phyloP scores from a whole-genome alignment of 306 rosid species.

The Cucurbita argyrosperma region DNA sequence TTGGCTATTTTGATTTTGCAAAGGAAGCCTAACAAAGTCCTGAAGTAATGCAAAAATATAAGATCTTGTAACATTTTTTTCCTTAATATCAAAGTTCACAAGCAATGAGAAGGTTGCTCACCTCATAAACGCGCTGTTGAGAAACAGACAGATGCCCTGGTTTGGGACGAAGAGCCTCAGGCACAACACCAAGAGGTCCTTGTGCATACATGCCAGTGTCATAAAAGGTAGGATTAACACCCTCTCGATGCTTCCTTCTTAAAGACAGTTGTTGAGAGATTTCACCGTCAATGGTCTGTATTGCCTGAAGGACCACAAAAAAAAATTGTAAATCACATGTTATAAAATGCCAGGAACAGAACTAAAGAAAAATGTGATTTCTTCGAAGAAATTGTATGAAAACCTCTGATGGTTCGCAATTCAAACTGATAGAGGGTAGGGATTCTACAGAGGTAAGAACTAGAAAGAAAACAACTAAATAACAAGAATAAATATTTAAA shows the following conservation, averaged over 20 bases:
- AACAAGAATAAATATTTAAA: too few species aligned
- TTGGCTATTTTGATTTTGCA: conserved; percentile 84
- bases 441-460: too few species aligned
- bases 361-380: too few species aligned
- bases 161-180: conserved; percentile 92
- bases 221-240: conserved; percentile 64
- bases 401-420: too few species aligned
- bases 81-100: neutral
- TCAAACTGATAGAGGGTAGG: too few species aligned
- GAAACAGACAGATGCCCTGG: conserved; percentile 83
- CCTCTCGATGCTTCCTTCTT: conserved; percentile 88
- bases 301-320: conserved; percentile 40
- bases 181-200: conserved; percentile 81
- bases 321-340: neutral
- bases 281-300: conserved; percentile 74
- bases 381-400: too few species aligned
- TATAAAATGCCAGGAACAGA: too few species aligned
- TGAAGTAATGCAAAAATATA: conserved; percentile 12
- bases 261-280: conserved; percentile 67
- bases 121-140: conserved; percentile 97
- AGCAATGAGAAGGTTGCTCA: conserved; percentile 12
- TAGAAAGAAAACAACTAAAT: too few species aligned
- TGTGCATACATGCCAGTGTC: conserved; percentile 65
- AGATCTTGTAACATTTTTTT: conserved; percentile 3
- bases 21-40: conserved; percentile 98